Base-by-base conservation (phyloP, 2,329 filamentous ascomycete species). In the Talaromyces funiculosus region DNA sequence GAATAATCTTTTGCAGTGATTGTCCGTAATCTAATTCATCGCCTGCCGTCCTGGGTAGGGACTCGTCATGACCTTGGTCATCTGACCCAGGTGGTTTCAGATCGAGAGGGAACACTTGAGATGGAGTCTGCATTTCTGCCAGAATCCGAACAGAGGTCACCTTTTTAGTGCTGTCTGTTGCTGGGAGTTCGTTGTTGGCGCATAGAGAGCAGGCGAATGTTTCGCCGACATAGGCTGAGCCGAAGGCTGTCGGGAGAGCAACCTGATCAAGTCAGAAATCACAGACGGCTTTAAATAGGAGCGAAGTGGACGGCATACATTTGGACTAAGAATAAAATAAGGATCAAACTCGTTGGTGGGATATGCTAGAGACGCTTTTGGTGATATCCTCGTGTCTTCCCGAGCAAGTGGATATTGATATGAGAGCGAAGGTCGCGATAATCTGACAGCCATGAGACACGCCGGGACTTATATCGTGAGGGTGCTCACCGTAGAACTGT, bases 61-160 rank as follows among this genome's bases (percentile, higher is more conserved):
- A 29, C 2, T 31, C 45, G 16, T 8, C 47, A 61, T 16, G 69
- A n/a, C n/a, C n/a, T 0, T 84, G 67, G 67, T 88, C 85, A 3
- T 76, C 73, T 1, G 76, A 26, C 12, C 26, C 42, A 7, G 10
- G 73, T 16, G 75, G 69, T 59, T 74, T 68, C 29, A 84, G 75
- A 18, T 83, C 77, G n/a, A 96, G 80, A 2, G 83, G 76, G 2
- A 92, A 81, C 33, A 86, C 86, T 59, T 88, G 85, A 3, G 88
- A 86, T 0, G 94, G 93, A 0, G 92, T 96, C 78, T 97, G 95
- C 88, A 99, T 95, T 76, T 97, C 92, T 0, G 92, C 94, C 60
- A 90, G 85, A 68, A 97, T 90, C 59, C 86, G 84, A 57, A 97
- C 88, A 60, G 89, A 89, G 64, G 86, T 88, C 42, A 96, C 86